Evolutionary conservation across 305 asterid genomes (phyloP).

Genomic region (Coffea humblotiana): DNA sequence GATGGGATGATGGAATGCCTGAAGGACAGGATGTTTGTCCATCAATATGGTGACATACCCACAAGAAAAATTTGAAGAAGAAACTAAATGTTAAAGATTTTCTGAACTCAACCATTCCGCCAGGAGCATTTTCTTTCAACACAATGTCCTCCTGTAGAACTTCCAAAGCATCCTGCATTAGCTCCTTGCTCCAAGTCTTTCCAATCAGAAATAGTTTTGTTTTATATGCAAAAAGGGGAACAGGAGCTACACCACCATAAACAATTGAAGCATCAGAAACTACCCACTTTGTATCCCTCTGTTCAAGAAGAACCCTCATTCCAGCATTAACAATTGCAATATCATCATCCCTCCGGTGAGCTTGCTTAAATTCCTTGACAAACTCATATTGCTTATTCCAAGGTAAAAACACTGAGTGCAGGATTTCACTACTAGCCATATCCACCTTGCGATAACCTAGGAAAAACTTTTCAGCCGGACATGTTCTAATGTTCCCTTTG

Average conservation of each 20-base stretch:
- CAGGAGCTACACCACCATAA: conserved; percentile 93
- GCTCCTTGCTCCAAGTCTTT: conserved; percentile 65
- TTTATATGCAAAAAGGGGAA: conserved; percentile 55
- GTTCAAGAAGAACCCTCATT: conserved; percentile 71
- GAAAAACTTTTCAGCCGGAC: conserved; percentile 68
- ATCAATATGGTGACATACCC: conserved; percentile 81
- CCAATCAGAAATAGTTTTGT: conserved; percentile 66
- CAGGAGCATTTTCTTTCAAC: conserved; percentile 86
- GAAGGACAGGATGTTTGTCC: conserved; percentile 51
- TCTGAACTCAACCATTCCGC: conserved; percentile 96
- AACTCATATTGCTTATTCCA: conserved; percentile 69
- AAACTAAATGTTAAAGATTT: conserved; percentile 74
- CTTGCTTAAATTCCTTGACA: conserved; percentile 92
- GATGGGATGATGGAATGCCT: conserved; percentile 60
- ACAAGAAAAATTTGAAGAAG: conserved; percentile 86
- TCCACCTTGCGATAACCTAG: conserved; percentile 86
- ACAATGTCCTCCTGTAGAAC: conserved; percentile 68
- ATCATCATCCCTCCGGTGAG: conserved; percentile 95
- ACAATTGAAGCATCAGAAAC: conserved; percentile 75
- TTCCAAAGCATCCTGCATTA: conserved; percentile 59
- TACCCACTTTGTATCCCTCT: conserved; percentile 60
- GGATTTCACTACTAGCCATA: conserved; percentile 67
- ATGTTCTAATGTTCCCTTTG: conserved; percentile 60
- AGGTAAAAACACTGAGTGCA: conserved; percentile 77
- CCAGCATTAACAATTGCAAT: conserved; percentile 96